phyloP scores from a whole-genome alignment of 257 asterid species.

The Lavandula angustifolia region DNA sequence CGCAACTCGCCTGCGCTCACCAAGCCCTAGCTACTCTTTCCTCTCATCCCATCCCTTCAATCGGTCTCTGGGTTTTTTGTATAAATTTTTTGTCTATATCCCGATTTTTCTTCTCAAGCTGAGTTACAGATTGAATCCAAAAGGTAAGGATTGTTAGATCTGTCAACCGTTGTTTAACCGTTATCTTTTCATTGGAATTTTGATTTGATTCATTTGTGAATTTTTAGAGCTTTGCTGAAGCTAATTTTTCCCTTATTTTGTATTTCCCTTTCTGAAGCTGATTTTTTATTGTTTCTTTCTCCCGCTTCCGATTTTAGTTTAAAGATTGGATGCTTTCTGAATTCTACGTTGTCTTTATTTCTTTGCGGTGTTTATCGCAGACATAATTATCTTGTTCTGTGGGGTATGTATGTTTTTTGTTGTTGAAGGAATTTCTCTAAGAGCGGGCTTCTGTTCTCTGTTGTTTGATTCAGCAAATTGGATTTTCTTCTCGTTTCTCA shows the following conservation, averaged over 20 bases:
- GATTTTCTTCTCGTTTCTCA: not conserved
- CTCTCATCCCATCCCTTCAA: constrained; percentile 19
- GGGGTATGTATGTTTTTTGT: constrained; percentile 3
- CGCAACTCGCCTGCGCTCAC: constrained; percentile 39
- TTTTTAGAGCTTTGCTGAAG: not conserved
- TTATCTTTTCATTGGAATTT: constrained; percentile 14
- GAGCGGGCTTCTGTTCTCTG: not conserved
- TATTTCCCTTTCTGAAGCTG: constrained; percentile 6
- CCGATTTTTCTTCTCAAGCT: not conserved
- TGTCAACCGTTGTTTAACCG: constrained; percentile 12
- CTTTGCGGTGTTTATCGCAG: constrained; percentile 6
- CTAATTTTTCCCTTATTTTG: not conserved
- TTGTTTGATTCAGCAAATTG: constrained; percentile 6
- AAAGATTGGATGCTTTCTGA: not conserved
- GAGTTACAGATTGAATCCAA: constrained; percentile 26
- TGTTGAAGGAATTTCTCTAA: not conserved
- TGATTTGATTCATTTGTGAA: constrained; percentile 19
- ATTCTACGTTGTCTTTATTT: not conserved
- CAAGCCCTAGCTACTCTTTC: constrained; percentile 39
- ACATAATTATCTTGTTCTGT: not conserved
- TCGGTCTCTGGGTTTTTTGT: constrained; percentile 8
- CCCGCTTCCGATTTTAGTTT: constrained; percentile 18
- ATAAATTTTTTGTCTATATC: not conserved
- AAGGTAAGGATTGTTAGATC: constrained; percentile 36
- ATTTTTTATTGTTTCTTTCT: constrained; percentile 22